These are phyloP conservation scores for Fragaria vesca DNA, from an alignment of 306 rosid species.

Conservation along the genomic window DNA sequence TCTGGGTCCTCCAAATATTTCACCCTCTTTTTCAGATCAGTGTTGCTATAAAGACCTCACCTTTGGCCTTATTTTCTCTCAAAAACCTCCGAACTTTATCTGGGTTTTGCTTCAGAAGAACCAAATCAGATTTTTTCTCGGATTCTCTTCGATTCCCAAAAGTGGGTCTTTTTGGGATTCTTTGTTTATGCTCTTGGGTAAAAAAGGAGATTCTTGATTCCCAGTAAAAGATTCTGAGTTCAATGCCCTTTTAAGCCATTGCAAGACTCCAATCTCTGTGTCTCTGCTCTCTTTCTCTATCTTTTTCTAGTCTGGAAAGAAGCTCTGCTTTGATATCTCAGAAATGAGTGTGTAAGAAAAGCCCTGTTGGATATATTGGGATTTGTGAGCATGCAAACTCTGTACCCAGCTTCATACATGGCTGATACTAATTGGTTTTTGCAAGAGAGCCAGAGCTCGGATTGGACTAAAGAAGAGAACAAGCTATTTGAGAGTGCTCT, in stretches of 20 bases:
- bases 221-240: conserved; percentile 56
- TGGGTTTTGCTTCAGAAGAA: conserved; percentile 12
- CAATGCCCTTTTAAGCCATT: conserved; percentile 43
- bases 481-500: conserved; percentile 89
- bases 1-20: conserved; percentile 7
- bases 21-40: conserved; percentile 8
- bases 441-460: conserved; percentile 45
- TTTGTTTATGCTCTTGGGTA: conserved; percentile 36
- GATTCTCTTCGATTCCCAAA: conserved; percentile 80
- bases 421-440: conserved; percentile 47
- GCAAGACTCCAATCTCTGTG: conserved; percentile 23
- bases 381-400: conserved; percentile 56
- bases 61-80: conserved; percentile 8
- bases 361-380: conserved; percentile 13
- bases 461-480: conserved; percentile 91
- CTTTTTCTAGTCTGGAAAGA: background rate
- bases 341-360: conserved; percentile 16
- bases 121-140: conserved; percentile 33
- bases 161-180: conserved; percentile 66
- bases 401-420: conserved; percentile 42
- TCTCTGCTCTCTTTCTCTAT: conserved; percentile 20
- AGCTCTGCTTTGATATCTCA: conserved; percentile 3
- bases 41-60: conserved; percentile 6
- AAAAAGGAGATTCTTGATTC: conserved; percentile 62
- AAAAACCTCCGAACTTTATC: background rate